Evolutionary conservation across 805 yeast genomes (phyloP), one percentile per base, ranked within the genome.

Genomic region (Yarrowia sp.): DNA sequence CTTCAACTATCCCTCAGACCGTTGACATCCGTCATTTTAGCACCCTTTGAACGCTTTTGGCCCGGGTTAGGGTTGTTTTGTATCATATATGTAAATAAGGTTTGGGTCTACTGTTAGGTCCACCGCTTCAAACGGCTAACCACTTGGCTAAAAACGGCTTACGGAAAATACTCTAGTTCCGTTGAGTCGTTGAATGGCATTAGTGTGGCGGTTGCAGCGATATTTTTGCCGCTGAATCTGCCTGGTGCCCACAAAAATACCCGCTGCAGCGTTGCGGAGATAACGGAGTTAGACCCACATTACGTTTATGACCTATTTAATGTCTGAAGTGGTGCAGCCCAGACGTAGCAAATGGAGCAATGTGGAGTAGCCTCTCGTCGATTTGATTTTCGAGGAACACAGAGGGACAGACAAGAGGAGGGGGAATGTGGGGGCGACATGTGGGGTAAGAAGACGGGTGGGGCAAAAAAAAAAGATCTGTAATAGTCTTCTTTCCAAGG

Each of bases 341-440:
- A 3, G 30, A 36, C 19, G 58, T 52, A 52, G 58, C 58, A 52
- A 52, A 34, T 52, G 6, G 56, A 52, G 56, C 56, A 52, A 52
- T 52, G 58, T 52, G 58, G 58, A 52, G 58, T 52, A 52, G 40
- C 33, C 56, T 36, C 42, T 52, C 13, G 39, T 17, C 17, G 56
- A 34, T 52, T 49, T 33, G 40, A 33, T 49, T 49, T 30, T 33
- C 14, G 39, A 15, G 36, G 38, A 10, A 9, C 10, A 36, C 8
- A 6, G 38, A 36, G 13, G 38, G 38, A 33, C 36, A 9, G 9
- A 33, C 36, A 36, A 36, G 30, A 24, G 30, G 30, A 24, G 30
- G 6, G 30, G 30, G 6, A 7, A 24, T 4, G 30, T 24, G 30
- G 30, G 30, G 30, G 30, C 6, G 7, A 24, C 6, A 24, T 2